Conservation (phyloP, 176 grass and related monocot genomes). For the Ampelocalamus luodianensis region DNA sequence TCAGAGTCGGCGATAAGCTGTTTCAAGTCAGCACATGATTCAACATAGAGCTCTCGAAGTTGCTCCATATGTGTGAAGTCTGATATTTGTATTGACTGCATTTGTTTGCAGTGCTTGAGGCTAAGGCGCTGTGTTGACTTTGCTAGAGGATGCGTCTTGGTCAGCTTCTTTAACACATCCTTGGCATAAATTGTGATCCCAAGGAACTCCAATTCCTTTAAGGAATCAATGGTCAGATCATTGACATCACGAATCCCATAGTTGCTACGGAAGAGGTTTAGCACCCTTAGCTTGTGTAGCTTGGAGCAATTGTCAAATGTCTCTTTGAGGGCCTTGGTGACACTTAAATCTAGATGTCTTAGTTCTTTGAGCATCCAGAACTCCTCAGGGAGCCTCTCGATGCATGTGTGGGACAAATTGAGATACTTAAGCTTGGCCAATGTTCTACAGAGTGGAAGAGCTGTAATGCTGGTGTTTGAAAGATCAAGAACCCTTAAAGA, state of each 20-base stretch:
- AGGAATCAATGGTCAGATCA: constrained; percentile 58
- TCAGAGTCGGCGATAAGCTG: constrained; percentile 45
- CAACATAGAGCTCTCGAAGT: constrained; percentile 64
- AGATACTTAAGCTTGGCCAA: constrained; percentile 54
- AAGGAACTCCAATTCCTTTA: constrained; percentile 48
- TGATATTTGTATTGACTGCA: too few relatives aligned
- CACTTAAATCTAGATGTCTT: constrained; percentile 60
- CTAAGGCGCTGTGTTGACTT: constrained; percentile 60
- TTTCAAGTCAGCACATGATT: constrained; percentile 56
- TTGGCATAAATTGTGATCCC: constrained; percentile 70
- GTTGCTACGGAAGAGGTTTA: constrained; percentile 65
- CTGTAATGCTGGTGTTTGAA: constrained; percentile 57
- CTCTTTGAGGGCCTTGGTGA: constrained; percentile 47
- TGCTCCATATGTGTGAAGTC: constrained; percentile 50
- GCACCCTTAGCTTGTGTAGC: constrained; percentile 56
- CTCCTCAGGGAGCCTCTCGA: constrained; percentile 51
- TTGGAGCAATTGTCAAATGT: constrained; percentile 63
- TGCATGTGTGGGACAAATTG: constrained; percentile 60
- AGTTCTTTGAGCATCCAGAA: constrained; percentile 56
- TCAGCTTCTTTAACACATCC: constrained; percentile 63
- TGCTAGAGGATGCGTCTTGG: constrained; percentile 58
- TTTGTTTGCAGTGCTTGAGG: constrained; percentile 51
- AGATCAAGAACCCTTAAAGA: constrained; percentile 69
- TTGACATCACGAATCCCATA: constrained; percentile 57
- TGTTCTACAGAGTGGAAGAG: constrained; percentile 50